phyloP scores from a whole-genome alignment of 306 rosid species.

The Malus sylvestris region DNA sequence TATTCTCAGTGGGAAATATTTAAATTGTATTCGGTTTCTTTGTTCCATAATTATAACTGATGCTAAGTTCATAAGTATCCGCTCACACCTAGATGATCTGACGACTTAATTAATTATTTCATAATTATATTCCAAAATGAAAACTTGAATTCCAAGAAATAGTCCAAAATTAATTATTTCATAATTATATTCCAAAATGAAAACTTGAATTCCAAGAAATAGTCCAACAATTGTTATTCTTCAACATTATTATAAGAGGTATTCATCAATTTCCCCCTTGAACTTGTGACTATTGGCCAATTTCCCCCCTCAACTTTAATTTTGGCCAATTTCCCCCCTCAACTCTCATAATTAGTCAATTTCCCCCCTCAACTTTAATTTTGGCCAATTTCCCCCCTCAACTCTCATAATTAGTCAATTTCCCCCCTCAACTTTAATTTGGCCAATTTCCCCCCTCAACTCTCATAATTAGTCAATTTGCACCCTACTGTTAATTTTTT shows the following conservation, averaged over 20 bases:
- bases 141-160: neutral
- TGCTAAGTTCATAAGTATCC: neutral
- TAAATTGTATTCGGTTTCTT: neutral
- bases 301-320: too few relatives aligned
- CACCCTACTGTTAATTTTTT: too few relatives aligned
- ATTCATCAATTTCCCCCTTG: too few relatives aligned
- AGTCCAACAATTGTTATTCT: neutral
- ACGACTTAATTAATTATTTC: neutral
- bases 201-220: neutral
- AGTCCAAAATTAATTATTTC: neutral
- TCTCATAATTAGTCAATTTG: too few relatives aligned
- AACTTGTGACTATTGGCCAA: too few relatives aligned
- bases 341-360: too few relatives aligned
- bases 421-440: too few relatives aligned
- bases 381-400: too few relatives aligned
- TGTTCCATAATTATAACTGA: neutral
- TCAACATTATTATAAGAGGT: neutral
- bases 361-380: too few relatives aligned
- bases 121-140: neutral
- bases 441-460: too few relatives aligned
- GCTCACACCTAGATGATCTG: neutral
- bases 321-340: too few relatives aligned
- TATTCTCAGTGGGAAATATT: neutral
- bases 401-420: too few relatives aligned
- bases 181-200: neutral